Conservation (phyloP, 257 asterid species). For the Plantago ovata region DNA sequence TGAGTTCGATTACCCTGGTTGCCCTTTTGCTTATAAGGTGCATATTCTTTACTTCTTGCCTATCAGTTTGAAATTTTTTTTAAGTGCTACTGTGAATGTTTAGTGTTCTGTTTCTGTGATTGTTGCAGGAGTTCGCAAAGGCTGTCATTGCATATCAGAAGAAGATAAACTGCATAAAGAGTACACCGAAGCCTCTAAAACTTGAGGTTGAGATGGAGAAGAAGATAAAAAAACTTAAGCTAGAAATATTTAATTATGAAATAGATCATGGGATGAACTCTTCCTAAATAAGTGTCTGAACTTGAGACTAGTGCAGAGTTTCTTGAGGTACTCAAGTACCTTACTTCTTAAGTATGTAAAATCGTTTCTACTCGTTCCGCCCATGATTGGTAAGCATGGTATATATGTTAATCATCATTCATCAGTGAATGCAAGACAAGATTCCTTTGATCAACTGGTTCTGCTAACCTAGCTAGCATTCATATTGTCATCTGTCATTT, state of each 20-base stretch:
- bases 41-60: neutral
- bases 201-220: slow-evolving; percentile 44
- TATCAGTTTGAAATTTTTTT: neutral
- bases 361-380: too few relatives aligned
- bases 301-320: slow-evolving; percentile 72
- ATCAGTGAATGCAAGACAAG: too few relatives aligned
- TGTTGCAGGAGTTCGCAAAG: slow-evolving; percentile 40
- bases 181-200: slow-evolving; percentile 21
- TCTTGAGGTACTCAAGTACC: slow-evolving; percentile 46
- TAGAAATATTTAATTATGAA: slow-evolving; percentile 26
- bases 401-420: too few relatives aligned
- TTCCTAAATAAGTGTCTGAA: slow-evolving; percentile 43
- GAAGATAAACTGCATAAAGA: slow-evolving; percentile 24
- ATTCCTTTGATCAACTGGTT: neutral
- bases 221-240: slow-evolving; percentile 39
- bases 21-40: slow-evolving; percentile 24
- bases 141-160: slow-evolving; percentile 45
- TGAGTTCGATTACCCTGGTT: slow-evolving; percentile 82
- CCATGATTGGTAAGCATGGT: too few relatives aligned
- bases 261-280: slow-evolving; percentile 19
- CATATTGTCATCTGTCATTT: neutral
- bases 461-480: neutral
- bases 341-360: neutral
- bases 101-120: neutral
- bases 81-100: neutral